Evolutionary conservation across 2,329 filamentous ascomycete genomes (phyloP).

Genomic region (Penicillium sp.): DNA sequence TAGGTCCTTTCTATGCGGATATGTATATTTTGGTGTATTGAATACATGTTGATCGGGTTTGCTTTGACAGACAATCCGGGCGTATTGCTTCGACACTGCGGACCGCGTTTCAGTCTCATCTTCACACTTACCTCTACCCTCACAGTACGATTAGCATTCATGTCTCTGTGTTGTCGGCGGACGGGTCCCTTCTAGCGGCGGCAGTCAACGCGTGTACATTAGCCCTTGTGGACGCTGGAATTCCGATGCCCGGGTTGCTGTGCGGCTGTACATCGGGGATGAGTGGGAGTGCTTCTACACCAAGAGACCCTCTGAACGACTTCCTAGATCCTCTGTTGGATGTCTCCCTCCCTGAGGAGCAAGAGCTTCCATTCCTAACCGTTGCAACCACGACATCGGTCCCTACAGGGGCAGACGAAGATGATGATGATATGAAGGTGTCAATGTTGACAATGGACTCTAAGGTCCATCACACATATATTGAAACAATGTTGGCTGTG

Average conservation of each 20-base stretch:
- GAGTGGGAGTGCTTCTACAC: slow-evolving; percentile 53
- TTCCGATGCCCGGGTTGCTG: slow-evolving; percentile 93
- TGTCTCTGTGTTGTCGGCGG: slow-evolving; percentile 85
- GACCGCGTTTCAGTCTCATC: slow-evolving; percentile 73
- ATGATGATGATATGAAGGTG: slow-evolving; percentile 61
- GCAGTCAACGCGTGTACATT: slow-evolving; percentile 91
- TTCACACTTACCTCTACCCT: slow-evolving; percentile 88
- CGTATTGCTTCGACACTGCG: slow-evolving; percentile 68
- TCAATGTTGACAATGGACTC: slow-evolving; percentile 85
- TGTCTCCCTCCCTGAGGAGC: slow-evolving; percentile 53
- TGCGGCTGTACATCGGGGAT: slow-evolving; percentile 84
- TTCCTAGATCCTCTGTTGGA: slow-evolving; percentile 50
- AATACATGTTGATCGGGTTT: not conserved
- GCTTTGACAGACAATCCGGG: slow-evolving; percentile 67
- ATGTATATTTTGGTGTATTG: not conserved
- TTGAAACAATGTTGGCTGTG: slow-evolving; percentile 93
- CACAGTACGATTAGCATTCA: slow-evolving; percentile 83
- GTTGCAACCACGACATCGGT: slow-evolving; percentile 67
- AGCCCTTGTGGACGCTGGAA: slow-evolving; percentile 89
- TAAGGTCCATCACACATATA: slow-evolving; percentile 74
- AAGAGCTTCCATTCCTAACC: slow-evolving; percentile 87
- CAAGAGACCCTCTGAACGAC: slow-evolving; percentile 47
- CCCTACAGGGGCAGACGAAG: slow-evolving; percentile 51
- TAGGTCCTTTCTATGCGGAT: slow-evolving; percentile 47
- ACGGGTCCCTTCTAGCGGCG: slow-evolving; percentile 86